Evolutionary conservation across 352 stramenopile genomes (phyloP).

Genomic region (Hyaloperonospora brassicae): DNA sequence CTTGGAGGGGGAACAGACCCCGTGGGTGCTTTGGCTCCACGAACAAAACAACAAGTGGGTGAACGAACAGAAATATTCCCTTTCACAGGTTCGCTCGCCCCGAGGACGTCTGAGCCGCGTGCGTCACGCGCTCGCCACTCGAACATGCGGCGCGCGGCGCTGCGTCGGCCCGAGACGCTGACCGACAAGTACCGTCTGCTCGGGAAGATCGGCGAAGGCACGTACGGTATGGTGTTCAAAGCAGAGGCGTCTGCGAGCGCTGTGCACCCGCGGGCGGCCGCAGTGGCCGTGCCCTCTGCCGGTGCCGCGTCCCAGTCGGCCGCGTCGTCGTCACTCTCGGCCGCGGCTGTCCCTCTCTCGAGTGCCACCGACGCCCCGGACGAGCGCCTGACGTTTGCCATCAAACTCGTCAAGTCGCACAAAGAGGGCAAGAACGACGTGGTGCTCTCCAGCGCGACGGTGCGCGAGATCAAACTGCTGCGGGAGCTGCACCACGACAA

Average conservation of each 20-base stretch:
- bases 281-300: constrained; percentile 2
- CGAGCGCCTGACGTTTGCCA: constrained; percentile 77
- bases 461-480: constrained; percentile 88
- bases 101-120: not conserved
- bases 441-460: constrained; percentile 77
- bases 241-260: constrained; percentile 57
- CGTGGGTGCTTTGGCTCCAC: too few species aligned
- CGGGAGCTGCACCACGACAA: constrained; percentile 85
- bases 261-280: constrained; percentile 32
- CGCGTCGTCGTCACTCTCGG: too few species aligned
- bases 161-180: constrained; percentile 60
- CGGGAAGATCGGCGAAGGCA: constrained; percentile 84
- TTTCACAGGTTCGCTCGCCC: too few species aligned
- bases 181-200: constrained; percentile 82
- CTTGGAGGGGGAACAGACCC: too few species aligned
- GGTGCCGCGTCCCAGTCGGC: constrained; percentile 4
- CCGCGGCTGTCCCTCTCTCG: too few species aligned
- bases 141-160: constrained; percentile 47
- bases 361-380: constrained; percentile 25
- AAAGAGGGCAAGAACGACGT: constrained; percentile 88
- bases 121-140: too few species aligned
- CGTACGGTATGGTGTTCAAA: constrained; percentile 87
- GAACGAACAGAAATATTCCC: too few species aligned
- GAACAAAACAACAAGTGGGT: too few species aligned
- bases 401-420: constrained; percentile 87